Conservation (phyloP, 345 rosid genomes). For the Syzygium aqueum region DNA sequence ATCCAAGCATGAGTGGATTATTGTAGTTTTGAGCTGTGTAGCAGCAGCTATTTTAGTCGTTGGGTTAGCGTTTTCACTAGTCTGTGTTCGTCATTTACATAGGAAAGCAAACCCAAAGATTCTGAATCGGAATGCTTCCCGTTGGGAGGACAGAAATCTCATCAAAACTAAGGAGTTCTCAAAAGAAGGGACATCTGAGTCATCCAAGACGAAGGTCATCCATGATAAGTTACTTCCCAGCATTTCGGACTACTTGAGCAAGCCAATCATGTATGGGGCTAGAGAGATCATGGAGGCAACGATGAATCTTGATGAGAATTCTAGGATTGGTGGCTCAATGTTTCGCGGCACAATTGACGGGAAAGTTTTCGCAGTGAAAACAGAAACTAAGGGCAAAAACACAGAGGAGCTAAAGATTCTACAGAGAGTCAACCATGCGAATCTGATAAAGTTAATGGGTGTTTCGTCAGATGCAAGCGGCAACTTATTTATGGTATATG, state of each 20-base stretch:
- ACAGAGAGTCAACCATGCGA: constrained; percentile 48
- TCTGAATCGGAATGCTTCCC: constrained; percentile 14
- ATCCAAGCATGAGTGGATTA: constrained; percentile 7
- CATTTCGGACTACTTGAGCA: constrained; percentile 39
- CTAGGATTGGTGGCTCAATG: constrained; percentile 35
- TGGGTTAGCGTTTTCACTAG: constrained; percentile 5
- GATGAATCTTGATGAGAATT: constrained; percentile 23
- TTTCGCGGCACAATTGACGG: constrained; percentile 34
- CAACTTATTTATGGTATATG: constrained; percentile 41
- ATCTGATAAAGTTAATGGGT: constrained; percentile 47
- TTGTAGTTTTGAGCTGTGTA: constrained; percentile 6
- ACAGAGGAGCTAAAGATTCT: constrained; percentile 38
- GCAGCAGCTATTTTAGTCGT: constrained; percentile 15
- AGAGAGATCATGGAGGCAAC: constrained; percentile 38
- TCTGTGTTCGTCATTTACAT: background rate
- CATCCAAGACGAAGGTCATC: constrained; percentile 17
- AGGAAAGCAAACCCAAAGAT: constrained; percentile 1
- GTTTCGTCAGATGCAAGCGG: constrained; percentile 28
- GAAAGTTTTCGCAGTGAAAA: constrained; percentile 36
- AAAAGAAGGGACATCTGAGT: constrained; percentile 4
- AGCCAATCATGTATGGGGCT: constrained; percentile 32
- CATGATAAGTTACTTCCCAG: constrained; percentile 41
- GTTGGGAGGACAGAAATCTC: constrained; percentile 24
- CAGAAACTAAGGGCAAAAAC: constrained; percentile 21
- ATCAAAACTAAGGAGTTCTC: constrained; percentile 14